A percentile compares a stretch with the other conserved stretches of the same genome.
Evolutionary conservation across 345 rosid species (phyloP).

Genomic region (Dipteronia dyeriana): DNA sequence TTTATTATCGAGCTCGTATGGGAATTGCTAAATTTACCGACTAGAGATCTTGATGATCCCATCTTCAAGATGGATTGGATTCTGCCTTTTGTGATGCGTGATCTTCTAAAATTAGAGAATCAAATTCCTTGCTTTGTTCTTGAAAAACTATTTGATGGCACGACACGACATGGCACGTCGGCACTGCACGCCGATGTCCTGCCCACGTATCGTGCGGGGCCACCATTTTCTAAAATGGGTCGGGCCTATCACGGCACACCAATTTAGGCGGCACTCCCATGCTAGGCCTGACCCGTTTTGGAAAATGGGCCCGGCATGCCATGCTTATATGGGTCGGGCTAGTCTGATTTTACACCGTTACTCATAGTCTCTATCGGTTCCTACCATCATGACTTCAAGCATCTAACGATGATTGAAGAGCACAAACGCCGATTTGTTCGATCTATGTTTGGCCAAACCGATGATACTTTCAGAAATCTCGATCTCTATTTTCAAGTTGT

Average conservation of each 20-base stretch:
- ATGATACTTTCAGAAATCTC: background rate
- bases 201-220: too few species aligned
- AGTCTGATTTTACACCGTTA: too few species aligned
- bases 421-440: constrained; percentile 20
- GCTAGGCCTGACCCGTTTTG: too few species aligned
- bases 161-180: too few species aligned
- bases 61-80: constrained; percentile 13
- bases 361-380: too few species aligned
- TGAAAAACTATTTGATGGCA: constrained; percentile 9
- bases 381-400: too few species aligned
- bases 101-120: constrained; percentile 26
- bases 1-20: constrained; percentile 18
- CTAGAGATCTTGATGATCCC: constrained; percentile 10
- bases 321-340: too few species aligned
- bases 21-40: background rate
- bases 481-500: background rate
- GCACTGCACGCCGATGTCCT: too few species aligned
- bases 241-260: too few species aligned
- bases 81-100: constrained; percentile 4
- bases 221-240: too few species aligned
- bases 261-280: too few species aligned
- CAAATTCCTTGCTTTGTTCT: constrained; percentile 27
- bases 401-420: constrained; percentile 19
- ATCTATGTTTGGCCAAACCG: background rate
- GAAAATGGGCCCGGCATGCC: too few species aligned